Conservation (phyloP, 2,329 filamentous ascomycete species). For the Aschersonia sp. region DNA sequence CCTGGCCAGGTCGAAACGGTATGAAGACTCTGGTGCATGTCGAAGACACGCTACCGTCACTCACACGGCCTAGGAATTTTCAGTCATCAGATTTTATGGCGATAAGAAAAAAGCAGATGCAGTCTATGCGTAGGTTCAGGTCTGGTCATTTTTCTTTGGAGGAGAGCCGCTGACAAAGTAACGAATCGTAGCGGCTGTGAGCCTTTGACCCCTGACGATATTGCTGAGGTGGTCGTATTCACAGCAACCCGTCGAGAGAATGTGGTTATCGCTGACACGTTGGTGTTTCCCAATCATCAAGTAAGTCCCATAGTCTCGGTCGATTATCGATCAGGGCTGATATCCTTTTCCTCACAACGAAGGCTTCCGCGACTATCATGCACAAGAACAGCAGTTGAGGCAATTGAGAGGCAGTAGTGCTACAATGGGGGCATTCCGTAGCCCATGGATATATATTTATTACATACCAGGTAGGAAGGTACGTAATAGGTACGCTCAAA, state of each 20-base stretch:
- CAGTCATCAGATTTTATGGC: constrained; percentile 72
- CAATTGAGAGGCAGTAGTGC: background rate
- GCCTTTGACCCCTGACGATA: constrained; percentile 77
- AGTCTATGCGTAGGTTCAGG: constrained; percentile 59
- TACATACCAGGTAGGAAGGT: too few relatives aligned
- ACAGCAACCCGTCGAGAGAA: constrained; percentile 73
- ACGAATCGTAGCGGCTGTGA: constrained; percentile 45
- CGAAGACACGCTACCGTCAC: too few relatives aligned
- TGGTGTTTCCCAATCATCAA: constrained; percentile 84
- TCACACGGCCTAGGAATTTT: constrained; percentile 51
- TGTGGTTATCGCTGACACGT: constrained; percentile 74
- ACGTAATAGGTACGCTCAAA: too few relatives aligned
- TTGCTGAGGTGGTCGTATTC: constrained; percentile 84
- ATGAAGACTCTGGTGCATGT: constrained; percentile 2
- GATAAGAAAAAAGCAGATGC: constrained; percentile 83
- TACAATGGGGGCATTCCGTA: too few relatives aligned
- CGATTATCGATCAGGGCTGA: background rate
- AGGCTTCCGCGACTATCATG: constrained; percentile 19
- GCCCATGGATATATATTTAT: too few relatives aligned
- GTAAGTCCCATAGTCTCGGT: constrained; percentile 25
- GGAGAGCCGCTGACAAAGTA: background rate
- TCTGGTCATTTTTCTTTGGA: background rate
- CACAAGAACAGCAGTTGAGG: constrained; percentile 11
- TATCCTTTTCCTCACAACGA: background rate
- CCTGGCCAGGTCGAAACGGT: constrained; percentile 87